Base-by-base conservation (phyloP, 1,139 yeast genomes). In the Geotrichum histeridarum region DNA sequence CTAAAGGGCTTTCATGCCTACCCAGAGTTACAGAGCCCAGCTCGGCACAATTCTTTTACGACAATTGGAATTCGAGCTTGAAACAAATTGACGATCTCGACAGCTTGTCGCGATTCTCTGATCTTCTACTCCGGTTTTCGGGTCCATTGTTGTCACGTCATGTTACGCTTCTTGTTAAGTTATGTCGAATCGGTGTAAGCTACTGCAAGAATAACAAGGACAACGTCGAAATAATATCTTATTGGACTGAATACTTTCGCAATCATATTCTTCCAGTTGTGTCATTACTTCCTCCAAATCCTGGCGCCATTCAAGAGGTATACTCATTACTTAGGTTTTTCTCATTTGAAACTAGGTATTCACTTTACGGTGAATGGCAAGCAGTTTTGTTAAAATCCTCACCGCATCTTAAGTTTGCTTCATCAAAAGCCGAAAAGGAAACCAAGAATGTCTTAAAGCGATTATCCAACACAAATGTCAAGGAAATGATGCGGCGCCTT, bases 351-450 rank as follows among this genome's bases (percentile, higher is more conserved):
- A 79, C 78, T 55, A 77, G 99, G 50, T 93, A 81, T 68, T 81
- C 86, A 54, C 71, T 93, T 30, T 94, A 93, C 67, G 95, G 96
- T 45, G 98, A 91, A 62, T 77, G 90, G 70, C 78, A 79, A n/a
- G 73, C 78, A 8, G 79, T 81, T 31, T 63, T 73, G 22, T 69
- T 75, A 2, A 84, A 84, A 63, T 80, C 77, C 58, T 76, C 80
- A 51, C 77, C 82, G 0, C 75, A 75, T 18, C 75, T 89, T 5
- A 84, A 84, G 61, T 73, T 83, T 45, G 84, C 87, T 8, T 81
- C 81, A 51, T 79, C 82, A 27, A 79, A 75, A 57, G 87, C 95
- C 0, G 96, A 86, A 66, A 89, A 87, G 64, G 82, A 85, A 38
- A 88, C 96, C 1, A 90, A 86, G 64, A 85, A 84, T 63, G 79